Evolutionary conservation across 176 grass and related monocot genomes (phyloP), one percentile per base, ranked within the genome.

Genomic region (Lolium multiflorum): DNA sequence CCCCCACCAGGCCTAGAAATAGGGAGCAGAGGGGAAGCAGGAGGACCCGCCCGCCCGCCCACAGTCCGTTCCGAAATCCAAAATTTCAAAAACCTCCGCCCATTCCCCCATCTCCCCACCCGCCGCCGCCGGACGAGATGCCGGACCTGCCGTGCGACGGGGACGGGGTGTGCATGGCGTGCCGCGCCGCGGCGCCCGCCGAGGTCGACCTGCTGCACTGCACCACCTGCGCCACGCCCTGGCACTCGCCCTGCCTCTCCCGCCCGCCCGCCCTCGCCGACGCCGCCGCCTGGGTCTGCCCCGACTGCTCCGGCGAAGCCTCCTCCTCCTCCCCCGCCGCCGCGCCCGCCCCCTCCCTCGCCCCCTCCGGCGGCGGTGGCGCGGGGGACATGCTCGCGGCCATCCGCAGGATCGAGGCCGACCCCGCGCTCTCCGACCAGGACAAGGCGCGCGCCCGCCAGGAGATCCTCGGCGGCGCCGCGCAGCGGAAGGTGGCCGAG

Each of bases 171-270:
- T 98, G 96, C 86, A 95, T 98, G 93, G 84, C 85, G 2, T 98
- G 96, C 93, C 78, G 77, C 60, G 81, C 69, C 3, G 63, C 75
- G 66, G 17, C 58, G 1, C 88, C 88, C 20, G 72, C 89, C 12
- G 94, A 90, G 87, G 90, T 89, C 1, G 96, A 98, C 35, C 50
- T 92, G 17, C 62, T 98, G 25, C 81, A 57, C 3, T 98, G 96
- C 76, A 26, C 81, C 83, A 98, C 88, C 74, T 98, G 96, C 86
- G 90, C 89, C 41, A 94, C 96, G 37, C 93, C 93, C 0, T 98
- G 96, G 96, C 96, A 98, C 90, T 90, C 87, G 20, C 93, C 91
- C 0, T 98, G 96, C 78, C 90, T 98, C 37, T 87, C 93, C 64
- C 70, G 60, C 2, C 93, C 91, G 0, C 96, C 91, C 13, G 91